These are phyloP conservation scores for Cercospora sojina DNA, from an alignment of 2,329 filamentous ascomycete species.

Conservation along the genomic window DNA sequence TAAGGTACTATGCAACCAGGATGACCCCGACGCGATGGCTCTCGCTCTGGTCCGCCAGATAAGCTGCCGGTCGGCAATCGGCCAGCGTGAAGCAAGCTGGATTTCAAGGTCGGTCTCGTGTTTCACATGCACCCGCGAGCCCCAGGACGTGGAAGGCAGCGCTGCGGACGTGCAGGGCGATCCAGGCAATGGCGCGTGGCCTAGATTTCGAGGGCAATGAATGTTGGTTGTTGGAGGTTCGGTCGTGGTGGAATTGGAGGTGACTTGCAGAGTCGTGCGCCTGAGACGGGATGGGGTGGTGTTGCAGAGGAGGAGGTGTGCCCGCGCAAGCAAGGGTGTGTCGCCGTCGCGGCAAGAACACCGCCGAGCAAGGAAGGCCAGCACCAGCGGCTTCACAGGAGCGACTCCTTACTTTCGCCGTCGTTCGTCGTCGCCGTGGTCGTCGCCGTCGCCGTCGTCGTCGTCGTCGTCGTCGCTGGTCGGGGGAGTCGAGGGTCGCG, in stretches of 20 bases:
- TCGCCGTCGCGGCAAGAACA: not conserved
- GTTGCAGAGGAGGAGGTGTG: slow-evolving; percentile 2
- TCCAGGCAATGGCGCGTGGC: slow-evolving; percentile 1
- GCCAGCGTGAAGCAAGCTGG: not conserved
- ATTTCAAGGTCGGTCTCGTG: slow-evolving; percentile 5
- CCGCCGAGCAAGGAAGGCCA: not conserved
- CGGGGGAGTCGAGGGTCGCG: not conserved
- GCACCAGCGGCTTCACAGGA: not conserved
- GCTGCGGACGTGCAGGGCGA: not conserved
- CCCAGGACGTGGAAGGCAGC: not conserved
- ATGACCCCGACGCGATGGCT: slow-evolving; percentile 1
- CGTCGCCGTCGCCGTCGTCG: not conserved
- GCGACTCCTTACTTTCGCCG: not conserved
- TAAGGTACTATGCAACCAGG: not conserved
- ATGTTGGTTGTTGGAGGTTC: not conserved
- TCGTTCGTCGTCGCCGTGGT: not conserved
- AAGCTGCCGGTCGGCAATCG: not conserved
- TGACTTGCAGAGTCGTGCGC: not conserved
- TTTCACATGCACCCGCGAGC: not conserved
- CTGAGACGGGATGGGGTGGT: not conserved
- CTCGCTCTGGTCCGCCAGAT: not conserved
- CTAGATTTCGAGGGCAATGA: slow-evolving; percentile 7
- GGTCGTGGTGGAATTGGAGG: not conserved
- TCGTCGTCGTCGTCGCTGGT: not conserved
- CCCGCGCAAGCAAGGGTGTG: slow-evolving; percentile 10